Percentiles rank a stretch among this genome's conserved stretches.
These are phyloP conservation scores for Ceratocystiopsis brevicomis DNA, from an alignment of 2,329 filamentous ascomycete species.

Conservation along the genomic window DNA sequence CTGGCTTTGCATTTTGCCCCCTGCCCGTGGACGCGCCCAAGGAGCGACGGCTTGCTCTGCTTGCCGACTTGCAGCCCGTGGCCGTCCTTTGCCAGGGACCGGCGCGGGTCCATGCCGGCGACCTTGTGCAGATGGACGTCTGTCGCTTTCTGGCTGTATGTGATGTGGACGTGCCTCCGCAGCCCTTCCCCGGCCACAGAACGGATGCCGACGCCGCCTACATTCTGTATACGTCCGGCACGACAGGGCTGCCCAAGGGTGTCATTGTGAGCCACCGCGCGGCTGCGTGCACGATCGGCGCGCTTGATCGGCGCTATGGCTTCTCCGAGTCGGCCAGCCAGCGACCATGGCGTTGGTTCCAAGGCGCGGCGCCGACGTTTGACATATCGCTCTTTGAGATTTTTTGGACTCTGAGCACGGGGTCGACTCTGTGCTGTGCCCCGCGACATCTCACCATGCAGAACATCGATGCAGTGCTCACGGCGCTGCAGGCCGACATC, in stretches of 20 bases:
- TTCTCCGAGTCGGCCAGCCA: background rate
- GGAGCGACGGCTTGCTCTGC: slow-evolving; percentile 12
- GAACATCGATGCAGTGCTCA: slow-evolving; percentile 10
- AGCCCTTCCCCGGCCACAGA: too few species aligned
- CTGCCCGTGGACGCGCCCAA: slow-evolving; percentile 18
- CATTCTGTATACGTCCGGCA: slow-evolving; percentile 37
- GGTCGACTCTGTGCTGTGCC: slow-evolving; percentile 18
- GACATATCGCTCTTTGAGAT: slow-evolving; percentile 10
- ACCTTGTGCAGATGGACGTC: too few species aligned
- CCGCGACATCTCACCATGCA: slow-evolving; percentile 13
- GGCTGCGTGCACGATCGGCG: slow-evolving; percentile 15
- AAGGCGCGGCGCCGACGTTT: slow-evolving; percentile 18
- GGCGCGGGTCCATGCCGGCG: too few species aligned
- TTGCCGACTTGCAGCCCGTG: slow-evolving; percentile 2
- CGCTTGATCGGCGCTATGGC: slow-evolving; percentile 11
- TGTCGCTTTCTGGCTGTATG: too few species aligned
- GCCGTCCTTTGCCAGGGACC: too few species aligned
- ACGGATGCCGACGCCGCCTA: too few species aligned
- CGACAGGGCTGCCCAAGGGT: slow-evolving; percentile 39
- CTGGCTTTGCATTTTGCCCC: slow-evolving; percentile 19
- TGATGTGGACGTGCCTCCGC: too few species aligned
- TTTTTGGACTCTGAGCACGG: slow-evolving; percentile 11
- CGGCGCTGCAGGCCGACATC: slow-evolving; percentile 16
- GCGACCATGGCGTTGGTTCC: slow-evolving; percentile 17
- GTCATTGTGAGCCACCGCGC: slow-evolving; percentile 34